Evolutionary conservation across 805 yeast genomes (phyloP).

Genomic region (Phaffomyces antillensis): DNA sequence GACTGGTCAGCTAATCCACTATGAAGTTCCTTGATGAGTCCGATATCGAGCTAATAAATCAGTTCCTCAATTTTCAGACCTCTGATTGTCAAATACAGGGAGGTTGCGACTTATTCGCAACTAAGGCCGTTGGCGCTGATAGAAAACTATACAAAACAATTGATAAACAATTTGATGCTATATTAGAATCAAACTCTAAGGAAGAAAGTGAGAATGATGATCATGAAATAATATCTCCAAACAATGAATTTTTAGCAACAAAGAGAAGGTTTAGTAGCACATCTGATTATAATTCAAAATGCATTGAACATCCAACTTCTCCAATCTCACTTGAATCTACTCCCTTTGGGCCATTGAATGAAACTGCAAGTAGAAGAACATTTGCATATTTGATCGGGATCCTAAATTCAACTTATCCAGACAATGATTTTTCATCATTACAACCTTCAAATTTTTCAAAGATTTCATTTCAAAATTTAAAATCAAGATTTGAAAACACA

Average conservation of each 20-base stretch:
- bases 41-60: constrained; percentile 87
- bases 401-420: constrained; percentile 88
- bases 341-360: constrained; percentile 91
- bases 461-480: constrained; percentile 39
- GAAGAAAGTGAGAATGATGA: constrained; percentile 9
- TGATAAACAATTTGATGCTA: constrained; percentile 66
- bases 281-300: constrained; percentile 5
- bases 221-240: constrained; percentile 11
- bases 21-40: constrained; percentile 82
- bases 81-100: constrained; percentile 74
- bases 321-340: constrained; percentile 25
- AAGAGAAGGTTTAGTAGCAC: constrained; percentile 32
- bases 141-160: constrained; percentile 81
- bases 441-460: constrained; percentile 72
- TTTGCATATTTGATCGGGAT: constrained; percentile 90
- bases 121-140: constrained; percentile 89
- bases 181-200: constrained; percentile 24
- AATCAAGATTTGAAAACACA: constrained; percentile 68
- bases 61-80: constrained; percentile 73
- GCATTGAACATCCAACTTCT: constrained; percentile 1
- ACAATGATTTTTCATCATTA: constrained; percentile 84
- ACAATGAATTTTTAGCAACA: constrained; percentile 31
- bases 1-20: no score
- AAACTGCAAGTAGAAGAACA: constrained; percentile 77
- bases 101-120: constrained; percentile 88